Percentiles rank a stretch among this genome's conserved stretches.
Conservation (phyloP, 2,329 filamentous ascomycete genomes). For the Neonectria punicea region DNA sequence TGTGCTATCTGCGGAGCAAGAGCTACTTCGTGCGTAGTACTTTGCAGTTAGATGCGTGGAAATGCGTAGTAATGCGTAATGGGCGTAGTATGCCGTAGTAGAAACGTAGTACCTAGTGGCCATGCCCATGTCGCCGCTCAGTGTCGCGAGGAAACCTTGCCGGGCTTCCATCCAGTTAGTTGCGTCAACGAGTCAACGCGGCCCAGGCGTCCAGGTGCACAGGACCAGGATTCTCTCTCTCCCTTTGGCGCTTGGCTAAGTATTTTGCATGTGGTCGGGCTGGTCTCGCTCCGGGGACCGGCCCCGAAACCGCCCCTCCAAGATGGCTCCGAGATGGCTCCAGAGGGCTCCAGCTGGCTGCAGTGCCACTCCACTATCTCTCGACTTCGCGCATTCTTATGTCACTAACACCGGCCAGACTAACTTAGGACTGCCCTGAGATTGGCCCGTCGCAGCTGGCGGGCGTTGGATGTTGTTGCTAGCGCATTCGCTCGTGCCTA, state of each 20-base stretch:
- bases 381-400: conserved; percentile 18
- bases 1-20: conserved; percentile 13
- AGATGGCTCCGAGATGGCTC: conserved; percentile 19
- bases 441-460: conserved; percentile 1
- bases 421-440: not conserved
- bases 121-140: conserved; percentile 4
- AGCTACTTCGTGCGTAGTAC: conserved; percentile 2
- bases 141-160: not conserved
- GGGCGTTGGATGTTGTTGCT: conserved; percentile 9
- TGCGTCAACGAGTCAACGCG: conserved; percentile 8
- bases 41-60: not conserved
- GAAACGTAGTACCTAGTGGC: not conserved
- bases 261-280: conserved; percentile 25
- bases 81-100: not conserved
- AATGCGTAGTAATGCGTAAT: not conserved
- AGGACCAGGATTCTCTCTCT: conserved; percentile 7
- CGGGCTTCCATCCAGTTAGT: not conserved
- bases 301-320: conserved; percentile 22
- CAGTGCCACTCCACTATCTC: conserved; percentile 17
- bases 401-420: conserved; percentile 16
- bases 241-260: not conserved
- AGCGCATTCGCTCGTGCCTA: conserved; percentile 4
- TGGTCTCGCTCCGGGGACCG: conserved; percentile 7
- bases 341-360: conserved; percentile 5
- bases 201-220: not conserved